Conservation (phyloP, 495 filamentous ascomycete genomes). For the Penicillium crystallinum region DNA sequence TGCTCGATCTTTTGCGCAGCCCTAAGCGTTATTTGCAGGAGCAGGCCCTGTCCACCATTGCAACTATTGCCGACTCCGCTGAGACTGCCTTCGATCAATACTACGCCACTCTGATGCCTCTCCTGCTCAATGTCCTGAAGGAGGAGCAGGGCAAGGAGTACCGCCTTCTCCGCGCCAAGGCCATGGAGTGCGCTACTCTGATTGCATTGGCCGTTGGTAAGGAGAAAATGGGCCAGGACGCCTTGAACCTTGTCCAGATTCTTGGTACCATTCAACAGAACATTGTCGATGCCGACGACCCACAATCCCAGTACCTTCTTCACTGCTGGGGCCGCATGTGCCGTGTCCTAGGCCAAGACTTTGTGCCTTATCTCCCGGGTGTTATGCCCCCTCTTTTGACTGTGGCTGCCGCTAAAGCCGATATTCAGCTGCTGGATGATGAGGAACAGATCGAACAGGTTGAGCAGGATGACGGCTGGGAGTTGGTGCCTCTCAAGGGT, state of each 20-base stretch:
- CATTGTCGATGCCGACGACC: slow-evolving; percentile 89
- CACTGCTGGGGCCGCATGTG: slow-evolving; percentile 99
- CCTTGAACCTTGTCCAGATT: slow-evolving; percentile 76
- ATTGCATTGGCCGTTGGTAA: slow-evolving; percentile 95
- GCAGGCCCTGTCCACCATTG: slow-evolving; percentile 96
- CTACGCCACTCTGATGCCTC: slow-evolving; percentile 90
- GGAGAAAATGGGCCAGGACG: slow-evolving; percentile 83
- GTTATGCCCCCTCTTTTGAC: slow-evolving; percentile 94
- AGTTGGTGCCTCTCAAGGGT: slow-evolving; percentile 90
- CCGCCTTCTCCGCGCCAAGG: slow-evolving; percentile 86
- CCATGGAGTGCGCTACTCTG: slow-evolving; percentile 98
- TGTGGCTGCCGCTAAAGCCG: slow-evolving; percentile 90
- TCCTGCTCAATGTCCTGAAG: slow-evolving; percentile 82
- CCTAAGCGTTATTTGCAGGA: slow-evolving; percentile 96
- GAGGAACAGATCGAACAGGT: slow-evolving; percentile 90
- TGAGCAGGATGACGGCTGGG: slow-evolving; percentile 96
- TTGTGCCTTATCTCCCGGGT: slow-evolving; percentile 82
- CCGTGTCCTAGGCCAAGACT: slow-evolving; percentile 82
- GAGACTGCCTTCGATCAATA: slow-evolving; percentile 95
- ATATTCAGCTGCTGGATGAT: slow-evolving; percentile 94
- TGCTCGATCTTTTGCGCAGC: slow-evolving; percentile 80
- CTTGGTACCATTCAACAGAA: slow-evolving; percentile 81
- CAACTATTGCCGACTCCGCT: slow-evolving; percentile 96
- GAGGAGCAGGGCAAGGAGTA: slow-evolving; percentile 90
- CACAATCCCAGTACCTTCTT: slow-evolving; percentile 92